These are phyloP conservation scores for Colletotrichum chrysophilum DNA, from an alignment of 2,329 filamentous ascomycete species.

Conservation along the genomic window DNA sequence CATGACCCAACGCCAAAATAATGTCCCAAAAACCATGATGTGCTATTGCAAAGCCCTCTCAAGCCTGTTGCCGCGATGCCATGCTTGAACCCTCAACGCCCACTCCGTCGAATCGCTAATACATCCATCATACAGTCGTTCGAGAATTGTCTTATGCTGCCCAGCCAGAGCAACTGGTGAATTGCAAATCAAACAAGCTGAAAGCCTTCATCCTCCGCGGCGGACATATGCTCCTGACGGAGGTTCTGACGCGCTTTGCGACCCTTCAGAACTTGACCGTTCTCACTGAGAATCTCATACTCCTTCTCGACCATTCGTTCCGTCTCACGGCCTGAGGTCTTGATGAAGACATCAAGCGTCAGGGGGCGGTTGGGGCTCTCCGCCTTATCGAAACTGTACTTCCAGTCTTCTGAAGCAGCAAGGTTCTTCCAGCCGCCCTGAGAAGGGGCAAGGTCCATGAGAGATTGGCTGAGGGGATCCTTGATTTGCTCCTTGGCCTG, in stretches of 20 bases:
- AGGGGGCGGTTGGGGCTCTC: slow-evolving; percentile 43
- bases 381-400: slow-evolving; percentile 49
- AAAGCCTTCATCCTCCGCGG: slow-evolving; percentile 43
- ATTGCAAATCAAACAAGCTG: slow-evolving; percentile 38
- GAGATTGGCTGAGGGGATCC: slow-evolving; percentile 38
- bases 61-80: background rate
- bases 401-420: slow-evolving; percentile 35
- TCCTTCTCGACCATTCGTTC: slow-evolving; percentile 52
- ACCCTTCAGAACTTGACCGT: slow-evolving; percentile 49
- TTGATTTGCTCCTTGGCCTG: slow-evolving; percentile 39
- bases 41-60: background rate
- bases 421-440: slow-evolving; percentile 3
- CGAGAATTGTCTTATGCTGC: background rate
- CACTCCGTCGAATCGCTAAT: background rate
- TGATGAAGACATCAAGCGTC: slow-evolving; percentile 43
- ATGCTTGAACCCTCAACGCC: slow-evolving; percentile 4
- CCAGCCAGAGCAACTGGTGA: background rate
- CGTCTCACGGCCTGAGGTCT: slow-evolving; percentile 40
- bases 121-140: background rate
- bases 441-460: slow-evolving; percentile 35
- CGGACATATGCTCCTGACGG: slow-evolving; percentile 33
- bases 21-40: background rate
- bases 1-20: background rate
- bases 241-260: slow-evolving; percentile 47
- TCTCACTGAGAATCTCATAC: slow-evolving; percentile 51